Conservation (phyloP, 176 grass and related monocot species). For the Elaeis guineensis region DNA sequence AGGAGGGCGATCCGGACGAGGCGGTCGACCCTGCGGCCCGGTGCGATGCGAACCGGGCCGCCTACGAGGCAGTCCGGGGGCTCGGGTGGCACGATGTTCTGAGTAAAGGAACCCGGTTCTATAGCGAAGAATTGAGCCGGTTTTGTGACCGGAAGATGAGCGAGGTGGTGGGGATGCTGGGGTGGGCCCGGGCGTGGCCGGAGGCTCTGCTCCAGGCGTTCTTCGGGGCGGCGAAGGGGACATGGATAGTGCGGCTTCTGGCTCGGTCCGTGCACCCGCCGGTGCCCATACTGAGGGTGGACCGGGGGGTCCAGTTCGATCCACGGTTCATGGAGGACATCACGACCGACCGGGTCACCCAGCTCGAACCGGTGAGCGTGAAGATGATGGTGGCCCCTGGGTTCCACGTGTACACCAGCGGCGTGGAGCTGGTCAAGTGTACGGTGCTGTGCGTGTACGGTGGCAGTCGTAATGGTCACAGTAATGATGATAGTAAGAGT, state of each 20-base stretch:
- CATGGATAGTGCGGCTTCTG: slow-evolving; percentile 78
- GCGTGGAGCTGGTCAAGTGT: slow-evolving; percentile 71
- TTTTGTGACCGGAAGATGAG: slow-evolving; percentile 98
- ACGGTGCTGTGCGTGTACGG: slow-evolving; percentile 84
- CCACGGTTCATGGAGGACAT: slow-evolving; percentile 87
- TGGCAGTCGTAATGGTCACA: slow-evolving; percentile 30
- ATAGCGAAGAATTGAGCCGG: slow-evolving; percentile 71
- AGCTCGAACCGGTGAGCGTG: slow-evolving; percentile 58
- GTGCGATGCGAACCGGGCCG: slow-evolving; percentile 54
- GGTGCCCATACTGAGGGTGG: slow-evolving; percentile 57
- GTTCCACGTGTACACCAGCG: slow-evolving; percentile 68
- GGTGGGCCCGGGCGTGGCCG: slow-evolving; percentile 77
- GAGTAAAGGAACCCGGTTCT: slow-evolving; percentile 70
- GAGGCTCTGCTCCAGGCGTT: slow-evolving; percentile 82
- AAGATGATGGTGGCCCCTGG: slow-evolving; percentile 85
- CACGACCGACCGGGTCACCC: slow-evolving; percentile 29
- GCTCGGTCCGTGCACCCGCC: slow-evolving; percentile 79
- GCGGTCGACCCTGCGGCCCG: slow-evolving; percentile 45
- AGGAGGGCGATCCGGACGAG: slow-evolving; percentile 53
- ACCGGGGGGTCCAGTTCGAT: slow-evolving; percentile 63
- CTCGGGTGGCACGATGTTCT: slow-evolving; percentile 87
- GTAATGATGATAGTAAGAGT: slow-evolving; percentile 13
- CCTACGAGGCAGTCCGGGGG: slow-evolving; percentile 38
- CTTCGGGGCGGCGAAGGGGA: slow-evolving; percentile 66
- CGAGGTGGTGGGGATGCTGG: slow-evolving; percentile 62